Evolutionary conservation across 2,329 filamentous ascomycete species (phyloP), one percentile per base, ranked within the genome.

Genomic region (Aspergillus hiratsukae): DNA sequence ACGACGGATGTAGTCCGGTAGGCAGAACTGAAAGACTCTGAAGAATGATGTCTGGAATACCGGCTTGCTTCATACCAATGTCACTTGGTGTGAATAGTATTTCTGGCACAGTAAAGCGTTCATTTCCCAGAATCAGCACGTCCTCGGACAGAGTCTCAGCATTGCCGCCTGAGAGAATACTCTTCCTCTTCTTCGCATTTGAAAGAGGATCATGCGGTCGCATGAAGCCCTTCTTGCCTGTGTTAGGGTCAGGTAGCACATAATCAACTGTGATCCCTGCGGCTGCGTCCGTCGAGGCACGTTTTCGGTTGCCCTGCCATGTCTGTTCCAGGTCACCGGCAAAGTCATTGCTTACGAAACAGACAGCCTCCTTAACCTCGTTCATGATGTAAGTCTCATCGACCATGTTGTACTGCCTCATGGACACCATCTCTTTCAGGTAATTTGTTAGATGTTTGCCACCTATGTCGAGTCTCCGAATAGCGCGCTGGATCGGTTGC

Each of bases 391-490:
- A 87, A 0, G 89, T 88, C 66, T 99, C 94, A 72, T 96, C 92
- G 60, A 94, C 86, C 85, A 99, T 92, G 71, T 97, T 93, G 73
- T 95, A 96, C 68, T 97, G 91, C 6, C 94, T 87, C 14, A 95
- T 81, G 1, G 92, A 97, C 19, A 97, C 85, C 17, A 96, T 81
- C 55, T 94, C 89, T 49, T 94, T 93, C 35, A 99, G 81, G 70
- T 96, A 89, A 71, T 97, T 97, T 23, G 93, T 97, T 59, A 99
- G 78, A 52, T 96, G 83, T 74, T 96, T 97, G 56, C 94, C 94
- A 46, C 94, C 94, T 6, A 97, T 83, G 54, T 97, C 91, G 49
- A 99, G 84, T 41, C 94, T 83, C 21, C 93, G 87, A 54, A 96
- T 84, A 0, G 89, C 91, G 0, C 86, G 80, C 62, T 97, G 91